Evolutionary conservation across 2,329 filamentous ascomycete genomes (phyloP), one percentile per base, ranked within the genome.

Genomic region (Orbilia javanica): DNA sequence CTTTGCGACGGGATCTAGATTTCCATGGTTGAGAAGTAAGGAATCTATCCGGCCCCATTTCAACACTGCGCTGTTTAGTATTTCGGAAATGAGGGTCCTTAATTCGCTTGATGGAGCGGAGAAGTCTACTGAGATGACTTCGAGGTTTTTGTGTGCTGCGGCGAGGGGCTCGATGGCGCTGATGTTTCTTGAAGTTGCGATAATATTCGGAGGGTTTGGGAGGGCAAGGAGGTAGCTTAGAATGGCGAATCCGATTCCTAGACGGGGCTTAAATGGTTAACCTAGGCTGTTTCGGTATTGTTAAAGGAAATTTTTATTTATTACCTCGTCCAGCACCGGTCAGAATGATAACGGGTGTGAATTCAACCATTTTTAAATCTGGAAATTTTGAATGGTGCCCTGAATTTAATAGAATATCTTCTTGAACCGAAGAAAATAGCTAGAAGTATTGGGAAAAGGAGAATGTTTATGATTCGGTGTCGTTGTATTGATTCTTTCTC

Each of bases 1-100:
- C 73, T 88, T 89, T 65, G 89, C 89, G 44, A 96, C 90, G 0
- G 93, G 92, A 15, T 90, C 88, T 50, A 99, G 85, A 0, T 90
- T 87, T 25, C 93, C 94, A 83, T 99, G 96, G 84, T 98, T 98
- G 79, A 98, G 86, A 10, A 99, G 89, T 42, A 99, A 83, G 0
- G 90, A 91, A 83, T 99, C 94, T 4, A 99, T 85, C 53, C 86
- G 87, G 11, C 90, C 91, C 83, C 93, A 97, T 0, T 88, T 85
- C 29, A 88, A 85, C 6, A 92, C 82, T 0, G 94, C 91, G 0
- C 90, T 84, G 2, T 90, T 86, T 3, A 93, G 89, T 3, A 92
- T 88, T 13, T 20, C 64, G 11, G 69, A 22, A 25, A 72, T 88
- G 88, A 0, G 87, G 84, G 3, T 89, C 15, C 25, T 48, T 27